phyloP scores from a whole-genome alignment of 768 basidiomycete genomes.

The Zangia roseola region DNA sequence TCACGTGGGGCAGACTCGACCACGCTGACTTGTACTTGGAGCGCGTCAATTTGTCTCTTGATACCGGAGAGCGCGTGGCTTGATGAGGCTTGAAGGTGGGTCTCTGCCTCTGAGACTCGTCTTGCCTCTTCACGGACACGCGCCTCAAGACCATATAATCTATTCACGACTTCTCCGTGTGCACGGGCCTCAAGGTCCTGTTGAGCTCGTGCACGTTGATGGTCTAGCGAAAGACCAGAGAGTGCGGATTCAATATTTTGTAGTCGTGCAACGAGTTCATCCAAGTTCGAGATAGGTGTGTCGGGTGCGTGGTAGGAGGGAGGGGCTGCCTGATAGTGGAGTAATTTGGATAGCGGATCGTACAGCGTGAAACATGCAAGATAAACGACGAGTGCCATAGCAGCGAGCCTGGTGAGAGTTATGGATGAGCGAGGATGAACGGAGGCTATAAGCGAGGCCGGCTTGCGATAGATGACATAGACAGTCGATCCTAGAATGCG shows the following conservation, averaged over 20 bases:
- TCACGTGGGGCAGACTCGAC: conserved; percentile 24
- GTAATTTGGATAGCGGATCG: conserved; percentile 31
- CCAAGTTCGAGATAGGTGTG: conserved; percentile 60
- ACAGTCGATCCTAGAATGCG: conserved; percentile 48
- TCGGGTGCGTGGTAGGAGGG: conserved; percentile 53
- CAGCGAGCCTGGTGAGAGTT: conserved; percentile 39
- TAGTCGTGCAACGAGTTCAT: conserved; percentile 62
- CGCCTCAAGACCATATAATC: conserved; percentile 57
- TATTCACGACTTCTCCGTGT: conserved; percentile 51
- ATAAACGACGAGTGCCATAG: conserved; percentile 44
- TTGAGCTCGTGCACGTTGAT: conserved; percentile 48
- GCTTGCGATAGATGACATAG: conserved; percentile 50
- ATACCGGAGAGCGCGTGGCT: conserved; percentile 47
- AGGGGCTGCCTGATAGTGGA: conserved; percentile 34
- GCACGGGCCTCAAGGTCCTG: conserved; percentile 52
- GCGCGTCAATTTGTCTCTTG: conserved; percentile 53
- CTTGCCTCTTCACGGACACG: conserved; percentile 47
- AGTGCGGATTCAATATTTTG: conserved; percentile 62
- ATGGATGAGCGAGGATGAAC: conserved; percentile 32
- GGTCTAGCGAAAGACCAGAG: conserved; percentile 56
- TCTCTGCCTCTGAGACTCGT: conserved; percentile 53
- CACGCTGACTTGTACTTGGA: conserved; percentile 44
- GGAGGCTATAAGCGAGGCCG: conserved; percentile 40
- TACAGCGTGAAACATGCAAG: conserved; percentile 46
- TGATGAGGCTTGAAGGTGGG: conserved; percentile 43